Evolutionary conservation across 2,329 filamentous ascomycete genomes (phyloP), one percentile per base, ranked within the genome.

Genomic region (Colletotrichum endophyticum): DNA sequence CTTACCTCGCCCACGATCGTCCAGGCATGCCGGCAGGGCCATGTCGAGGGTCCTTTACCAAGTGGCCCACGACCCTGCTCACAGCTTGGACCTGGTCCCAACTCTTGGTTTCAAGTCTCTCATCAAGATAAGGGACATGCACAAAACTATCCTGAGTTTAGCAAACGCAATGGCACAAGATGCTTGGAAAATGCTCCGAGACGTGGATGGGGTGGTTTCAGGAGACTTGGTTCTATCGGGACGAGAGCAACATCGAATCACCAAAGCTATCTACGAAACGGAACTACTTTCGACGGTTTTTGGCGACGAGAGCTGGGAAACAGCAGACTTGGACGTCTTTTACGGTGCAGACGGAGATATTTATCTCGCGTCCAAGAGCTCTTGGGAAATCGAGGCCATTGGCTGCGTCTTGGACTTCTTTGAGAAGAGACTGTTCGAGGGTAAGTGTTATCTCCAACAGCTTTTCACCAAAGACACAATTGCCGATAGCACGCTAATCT

Each of bases 341-440:
- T 13, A 22, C 2, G 2, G 3, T 53, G 44, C 44, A 5, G 44
- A 53, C 2, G 44, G 44, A 22, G 44, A 53, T 1, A 22, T 53
- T 2, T 53, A 53, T 2, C 11, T 53, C 0, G 6, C n/a, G 0
- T 22, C 11, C 0, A 53, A 53, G 44, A 0, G 2, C n/a, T 0
- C 44, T 53, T 13, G 44, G 44, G n/a, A 53, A 3, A 22, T 53
- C 12, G 44, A 53, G 44, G 44, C 44, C n/a, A 53, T 53, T 8
- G 44, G 44, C 44, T 53, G 44, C 12, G 44, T 53, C n/a, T 53
- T 53, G 44, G 44, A 22, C n/a, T 53, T 53, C n/a, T 53, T 53
- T 53, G n/a, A 53, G 44, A 53, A 53, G 44, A 53, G n/a, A 3
- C n/a, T 53, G 3, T 53, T 53, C 0, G 44, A 53, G 11, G 44